phyloP scores from a whole-genome alignment of 73 alveolate species.

The Breviolum minutum region DNA sequence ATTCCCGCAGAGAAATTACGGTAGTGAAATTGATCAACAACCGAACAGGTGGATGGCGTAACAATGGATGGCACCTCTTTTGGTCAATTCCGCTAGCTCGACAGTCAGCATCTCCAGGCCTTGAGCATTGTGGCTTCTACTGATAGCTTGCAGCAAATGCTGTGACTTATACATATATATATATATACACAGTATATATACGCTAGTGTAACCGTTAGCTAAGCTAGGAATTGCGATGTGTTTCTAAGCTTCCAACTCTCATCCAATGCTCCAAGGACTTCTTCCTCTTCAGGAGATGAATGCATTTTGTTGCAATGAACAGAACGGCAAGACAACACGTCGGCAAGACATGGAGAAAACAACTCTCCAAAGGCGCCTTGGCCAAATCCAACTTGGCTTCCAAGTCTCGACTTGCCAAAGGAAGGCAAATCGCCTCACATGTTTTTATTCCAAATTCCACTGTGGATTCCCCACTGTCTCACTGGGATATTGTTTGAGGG shows the following conservation, averaged over 20 bases:
- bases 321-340: not conserved
- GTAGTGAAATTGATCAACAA: not conserved
- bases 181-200: no score
- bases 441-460: not conserved
- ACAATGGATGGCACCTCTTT: conserved; percentile 13
- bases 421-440: conserved; percentile 87
- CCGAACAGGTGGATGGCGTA: no score
- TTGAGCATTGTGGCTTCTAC: no score
- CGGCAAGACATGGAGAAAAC: not conserved
- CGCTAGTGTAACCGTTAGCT: not conserved
- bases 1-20: not conserved
- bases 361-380: not conserved
- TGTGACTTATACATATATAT: no score
- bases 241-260: not conserved
- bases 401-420: conserved; percentile 53
- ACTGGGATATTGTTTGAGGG: not conserved
- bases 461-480: not conserved
- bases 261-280: conserved; percentile 33
- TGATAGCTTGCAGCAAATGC: no score
- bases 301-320: not conserved
- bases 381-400: conserved; percentile 58
- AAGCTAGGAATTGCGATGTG: not conserved
- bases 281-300: not conserved
- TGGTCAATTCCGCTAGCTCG: conserved; percentile 51
- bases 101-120: conserved; percentile 67